Conservation (phyloP, 2,329 filamentous ascomycete genomes). For the Biscogniauxia marginata region DNA sequence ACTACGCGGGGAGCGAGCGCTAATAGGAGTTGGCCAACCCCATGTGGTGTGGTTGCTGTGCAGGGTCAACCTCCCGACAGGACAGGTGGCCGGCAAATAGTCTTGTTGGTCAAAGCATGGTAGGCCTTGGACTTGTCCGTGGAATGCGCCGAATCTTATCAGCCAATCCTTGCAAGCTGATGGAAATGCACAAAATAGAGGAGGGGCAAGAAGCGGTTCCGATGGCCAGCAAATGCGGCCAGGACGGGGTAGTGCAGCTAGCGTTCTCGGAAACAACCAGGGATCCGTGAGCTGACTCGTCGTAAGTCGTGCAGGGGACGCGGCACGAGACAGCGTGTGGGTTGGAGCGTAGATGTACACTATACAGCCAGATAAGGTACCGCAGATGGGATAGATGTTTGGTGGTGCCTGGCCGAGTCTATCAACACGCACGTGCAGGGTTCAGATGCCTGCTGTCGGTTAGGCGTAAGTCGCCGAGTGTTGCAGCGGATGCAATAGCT, state of each 20-base stretch:
- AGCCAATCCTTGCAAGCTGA: not conserved
- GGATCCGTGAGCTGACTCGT: not conserved
- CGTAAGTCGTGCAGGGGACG: not conserved
- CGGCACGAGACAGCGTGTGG: not conserved
- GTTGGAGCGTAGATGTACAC: too few relatives aligned
- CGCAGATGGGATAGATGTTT: not conserved
- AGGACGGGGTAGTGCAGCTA: not conserved
- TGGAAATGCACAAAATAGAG: not conserved
- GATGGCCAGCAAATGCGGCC: too few relatives aligned
- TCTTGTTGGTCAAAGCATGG: not conserved
- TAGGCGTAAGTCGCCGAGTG: not conserved
- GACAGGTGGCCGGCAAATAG: not conserved
- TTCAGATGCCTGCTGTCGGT: not conserved
- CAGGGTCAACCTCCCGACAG: not conserved
- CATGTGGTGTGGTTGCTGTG: not conserved
- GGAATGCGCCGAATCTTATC: not conserved
- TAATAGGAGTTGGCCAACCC: not conserved
- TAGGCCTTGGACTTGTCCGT: not conserved
- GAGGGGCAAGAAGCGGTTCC: too few relatives aligned
- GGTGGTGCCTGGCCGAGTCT: not conserved
- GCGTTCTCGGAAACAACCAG: not conserved
- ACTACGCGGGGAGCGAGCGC: not conserved
- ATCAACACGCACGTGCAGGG: not conserved
- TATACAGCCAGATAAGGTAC: too few relatives aligned
- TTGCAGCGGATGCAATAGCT: not conserved